Base-by-base conservation (phyloP, 169 alveolate species). In the Plasmodium falciparum region DNA sequence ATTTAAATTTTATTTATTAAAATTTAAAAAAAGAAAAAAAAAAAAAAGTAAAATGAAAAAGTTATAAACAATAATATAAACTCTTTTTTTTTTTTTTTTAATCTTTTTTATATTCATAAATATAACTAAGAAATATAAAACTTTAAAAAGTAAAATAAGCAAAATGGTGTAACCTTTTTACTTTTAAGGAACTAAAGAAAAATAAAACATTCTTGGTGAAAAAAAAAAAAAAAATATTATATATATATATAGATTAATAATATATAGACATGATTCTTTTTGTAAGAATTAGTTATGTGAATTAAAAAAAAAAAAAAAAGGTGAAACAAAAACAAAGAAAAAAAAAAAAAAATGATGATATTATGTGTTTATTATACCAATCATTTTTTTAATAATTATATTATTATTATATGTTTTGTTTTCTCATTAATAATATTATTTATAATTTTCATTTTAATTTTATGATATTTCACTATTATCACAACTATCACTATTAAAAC, bases 1-100 rank as follows among this genome's bases (percentile, higher is more conserved):
- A 39, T 29, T 54, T 74, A 24, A 75, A 61, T 45, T 75, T 62
- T 75, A 61, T 75, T 75, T 75, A 75, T 75, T 75, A 75, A 63
- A 56, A 61, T 75, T 75, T 17, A 75, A 75, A 61, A 75, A 43
- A 12, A 47, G 24, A 47, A 47, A 47, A 47, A 47, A 74, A 74
- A 74, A 59, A 66, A 75, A 63, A 43, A 62, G 24, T 12, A 17
- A 13, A 6, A 56, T 56, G 24, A 17, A 17, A 39, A 17, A 56
- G 45, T 65, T 67, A 50, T 13, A 71, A 71, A 39, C 47, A 39
- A 39, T 39, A 74, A 49, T 74, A 74, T 58, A 45, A 29, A 24
- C 58, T 62, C 52, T 66, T 74, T 74, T 74, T 66, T 29, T 22
- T 59, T 74, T 74, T 39, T 39, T 78, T 52, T 78, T 78, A 39